Conservation (phyloP, 768 basidiomycete species). For the Cubamyces lactineus region DNA sequence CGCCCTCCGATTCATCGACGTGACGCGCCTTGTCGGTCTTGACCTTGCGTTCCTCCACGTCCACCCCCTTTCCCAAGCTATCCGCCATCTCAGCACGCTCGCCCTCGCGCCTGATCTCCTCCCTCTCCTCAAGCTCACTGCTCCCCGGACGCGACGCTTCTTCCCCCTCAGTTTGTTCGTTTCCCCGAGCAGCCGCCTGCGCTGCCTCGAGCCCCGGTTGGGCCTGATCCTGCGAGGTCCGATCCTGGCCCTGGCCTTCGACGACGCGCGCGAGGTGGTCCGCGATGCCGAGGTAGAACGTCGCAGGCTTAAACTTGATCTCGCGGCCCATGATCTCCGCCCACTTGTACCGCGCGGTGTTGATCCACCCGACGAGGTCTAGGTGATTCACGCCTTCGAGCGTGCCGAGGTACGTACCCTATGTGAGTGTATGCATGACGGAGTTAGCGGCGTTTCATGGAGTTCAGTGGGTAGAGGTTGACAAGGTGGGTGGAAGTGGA, state of each 20-base stretch:
- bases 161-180: neutral
- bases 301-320: constrained; percentile 89
- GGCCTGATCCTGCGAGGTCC: neutral
- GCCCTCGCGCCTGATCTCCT: constrained; percentile 30
- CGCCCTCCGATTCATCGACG: too few relatives aligned
- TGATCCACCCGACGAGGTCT: constrained; percentile 93
- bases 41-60: constrained; percentile 7
- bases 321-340: constrained; percentile 86
- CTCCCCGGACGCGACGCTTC: constrained; percentile 7
- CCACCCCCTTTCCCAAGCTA: constrained; percentile 29
- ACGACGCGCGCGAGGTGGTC: constrained; percentile 80
- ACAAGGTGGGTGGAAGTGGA: constrained; percentile 7
- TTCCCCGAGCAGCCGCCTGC: neutral
- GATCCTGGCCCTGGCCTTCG: constrained; percentile 49
- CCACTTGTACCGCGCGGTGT: constrained; percentile 85
- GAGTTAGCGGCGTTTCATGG: neutral
- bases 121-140: constrained; percentile 22
- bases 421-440: neutral
- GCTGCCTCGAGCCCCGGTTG: neutral
- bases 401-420: constrained; percentile 96
- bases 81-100: constrained; percentile 36
- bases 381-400: constrained; percentile 89
- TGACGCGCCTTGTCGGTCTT: neutral
- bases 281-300: constrained; percentile 85
- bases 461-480: neutral